A percentile compares a stretch with the other conserved stretches of the same genome.
Conservation (phyloP, 306 rosid species). For the Acacia melanoxylon region DNA sequence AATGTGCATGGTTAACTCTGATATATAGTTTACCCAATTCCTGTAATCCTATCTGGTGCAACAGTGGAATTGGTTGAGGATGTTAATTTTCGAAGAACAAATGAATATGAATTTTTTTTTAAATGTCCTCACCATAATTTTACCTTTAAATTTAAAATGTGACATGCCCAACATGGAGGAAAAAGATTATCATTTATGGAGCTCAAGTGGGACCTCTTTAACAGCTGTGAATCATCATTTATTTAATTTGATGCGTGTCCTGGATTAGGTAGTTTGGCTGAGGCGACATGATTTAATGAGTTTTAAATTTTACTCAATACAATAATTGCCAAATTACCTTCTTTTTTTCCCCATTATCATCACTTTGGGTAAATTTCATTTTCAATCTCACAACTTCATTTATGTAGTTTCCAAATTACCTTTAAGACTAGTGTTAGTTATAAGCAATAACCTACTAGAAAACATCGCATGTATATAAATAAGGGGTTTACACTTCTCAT, state of each 20-base stretch:
- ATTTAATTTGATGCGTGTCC: background rate
- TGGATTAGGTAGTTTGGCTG: background rate
- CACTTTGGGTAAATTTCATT: background rate
- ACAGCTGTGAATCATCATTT: background rate
- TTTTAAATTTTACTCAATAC: background rate
- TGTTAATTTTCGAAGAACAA: background rate
- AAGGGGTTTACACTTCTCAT: too few relatives aligned
- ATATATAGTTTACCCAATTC: background rate
- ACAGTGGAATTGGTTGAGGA: background rate
- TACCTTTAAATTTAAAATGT: background rate
- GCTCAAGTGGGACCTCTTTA: background rate
- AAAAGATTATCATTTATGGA: background rate
- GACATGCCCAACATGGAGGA: background rate
- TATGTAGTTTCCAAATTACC: background rate
- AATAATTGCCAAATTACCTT: background rate
- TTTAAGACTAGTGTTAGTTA: background rate
- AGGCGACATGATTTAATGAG: background rate
- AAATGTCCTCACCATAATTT: background rate
- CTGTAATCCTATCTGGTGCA: background rate
- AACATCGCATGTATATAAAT: background rate
- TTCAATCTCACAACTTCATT: background rate
- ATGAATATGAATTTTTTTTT: background rate
- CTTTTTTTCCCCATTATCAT: background rate
- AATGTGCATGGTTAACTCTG: too few relatives aligned
- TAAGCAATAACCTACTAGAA: background rate